Conservation (phyloP, 768 basidiomycete species). For the Podaxis sp. region DNA sequence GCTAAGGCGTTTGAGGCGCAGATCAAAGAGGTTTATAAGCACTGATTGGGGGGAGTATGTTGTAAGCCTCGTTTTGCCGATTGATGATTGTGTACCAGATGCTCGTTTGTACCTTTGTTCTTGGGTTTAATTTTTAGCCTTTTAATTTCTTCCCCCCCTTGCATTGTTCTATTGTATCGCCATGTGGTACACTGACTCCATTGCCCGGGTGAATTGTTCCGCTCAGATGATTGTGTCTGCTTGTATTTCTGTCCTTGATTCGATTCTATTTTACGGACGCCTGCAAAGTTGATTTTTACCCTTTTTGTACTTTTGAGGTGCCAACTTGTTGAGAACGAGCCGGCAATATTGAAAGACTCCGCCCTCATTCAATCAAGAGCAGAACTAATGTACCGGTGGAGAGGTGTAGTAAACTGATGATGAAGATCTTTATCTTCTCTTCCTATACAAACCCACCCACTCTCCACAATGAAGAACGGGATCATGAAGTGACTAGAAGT, state of each 20-base stretch:
- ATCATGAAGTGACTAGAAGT: too few relatives aligned
- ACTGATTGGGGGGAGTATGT: background rate
- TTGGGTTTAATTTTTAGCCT: background rate
- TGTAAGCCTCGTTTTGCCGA: background rate
- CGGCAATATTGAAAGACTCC: too few relatives aligned
- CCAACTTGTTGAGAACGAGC: background rate
- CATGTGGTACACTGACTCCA: background rate
- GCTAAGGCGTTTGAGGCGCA: slow-evolving; percentile 28
- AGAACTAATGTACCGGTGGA: too few relatives aligned
- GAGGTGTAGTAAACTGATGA: too few relatives aligned
- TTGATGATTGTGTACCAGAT: background rate
- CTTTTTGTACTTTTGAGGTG: background rate
- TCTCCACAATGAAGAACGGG: too few relatives aligned
- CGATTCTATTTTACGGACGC: background rate
- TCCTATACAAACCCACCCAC: too few relatives aligned
- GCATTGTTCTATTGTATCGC: background rate
- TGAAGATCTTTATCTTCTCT: too few relatives aligned
- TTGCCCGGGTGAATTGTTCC: background rate
- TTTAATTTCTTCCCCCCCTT: background rate
- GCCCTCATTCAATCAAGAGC: too few relatives aligned
- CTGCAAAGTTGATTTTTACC: background rate
- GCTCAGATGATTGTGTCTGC: background rate
- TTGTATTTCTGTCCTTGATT: slow-evolving; percentile 1
- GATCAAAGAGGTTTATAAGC: slow-evolving; percentile 20
- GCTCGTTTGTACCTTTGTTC: background rate